A percentile compares a stretch with the other conserved stretches of the same genome.
These are phyloP conservation scores for Carex arenaria DNA, from an alignment of 202 grass and related monocot genomes.

Conservation along the genomic window DNA sequence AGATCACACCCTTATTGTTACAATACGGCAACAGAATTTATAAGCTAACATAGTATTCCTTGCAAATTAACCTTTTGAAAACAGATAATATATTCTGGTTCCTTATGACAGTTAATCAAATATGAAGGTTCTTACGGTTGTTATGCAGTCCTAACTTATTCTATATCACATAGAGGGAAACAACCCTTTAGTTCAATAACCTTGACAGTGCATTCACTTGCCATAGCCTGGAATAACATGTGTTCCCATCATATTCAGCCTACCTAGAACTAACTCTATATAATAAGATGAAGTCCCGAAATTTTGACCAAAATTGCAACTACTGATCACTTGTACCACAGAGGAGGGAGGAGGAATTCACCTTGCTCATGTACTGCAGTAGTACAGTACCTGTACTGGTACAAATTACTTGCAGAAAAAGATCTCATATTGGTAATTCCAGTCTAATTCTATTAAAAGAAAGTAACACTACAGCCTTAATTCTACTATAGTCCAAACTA, in stretches of 20 bases:
- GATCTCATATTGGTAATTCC: background rate
- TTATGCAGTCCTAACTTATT: background rate
- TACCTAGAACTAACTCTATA: background rate
- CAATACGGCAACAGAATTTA: background rate
- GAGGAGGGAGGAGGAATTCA: background rate
- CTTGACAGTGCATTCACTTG: background rate
- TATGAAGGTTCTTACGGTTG: background rate
- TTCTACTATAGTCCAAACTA: background rate
- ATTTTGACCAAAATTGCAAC: background rate
- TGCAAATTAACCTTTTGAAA: background rate
- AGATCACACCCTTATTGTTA: background rate
- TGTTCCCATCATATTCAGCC: background rate
- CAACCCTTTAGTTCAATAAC: background rate
- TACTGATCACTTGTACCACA: background rate
- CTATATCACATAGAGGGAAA: background rate
- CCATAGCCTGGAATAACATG: background rate
- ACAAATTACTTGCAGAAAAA: background rate
- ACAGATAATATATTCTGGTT: background rate
- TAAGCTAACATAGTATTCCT: background rate
- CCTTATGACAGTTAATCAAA: background rate
- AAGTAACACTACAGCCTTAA: background rate
- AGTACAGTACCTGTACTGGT: background rate
- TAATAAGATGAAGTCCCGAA: background rate
- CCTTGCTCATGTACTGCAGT: background rate
- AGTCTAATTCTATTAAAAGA: constrained; percentile 14